phyloP scores from a whole-genome alignment of 306 rosid genomes.

The Quillaja saponaria region DNA sequence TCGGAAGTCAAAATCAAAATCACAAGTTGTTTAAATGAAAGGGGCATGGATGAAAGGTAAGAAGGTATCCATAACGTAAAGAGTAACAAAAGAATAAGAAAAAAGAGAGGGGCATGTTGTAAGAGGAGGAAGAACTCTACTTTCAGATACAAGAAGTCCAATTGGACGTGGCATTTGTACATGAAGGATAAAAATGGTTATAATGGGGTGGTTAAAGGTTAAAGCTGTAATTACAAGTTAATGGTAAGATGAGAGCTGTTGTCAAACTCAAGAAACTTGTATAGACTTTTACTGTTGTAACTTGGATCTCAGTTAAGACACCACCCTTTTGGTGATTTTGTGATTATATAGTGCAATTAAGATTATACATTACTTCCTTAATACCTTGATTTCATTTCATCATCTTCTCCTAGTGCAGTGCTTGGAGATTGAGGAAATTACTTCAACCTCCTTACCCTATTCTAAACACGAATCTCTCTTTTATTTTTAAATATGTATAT shows the following conservation, averaged over 20 bases:
- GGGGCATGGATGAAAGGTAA: not conserved
- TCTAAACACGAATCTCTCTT: too few relatives aligned
- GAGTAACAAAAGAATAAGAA: constrained; percentile 1
- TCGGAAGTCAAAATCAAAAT: constrained; percentile 39
- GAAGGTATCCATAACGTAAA: not conserved
- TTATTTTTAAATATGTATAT: too few relatives aligned
- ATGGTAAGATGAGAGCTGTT: constrained; percentile 23
- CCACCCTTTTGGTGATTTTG: not conserved
- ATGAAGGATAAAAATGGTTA: constrained; percentile 29
- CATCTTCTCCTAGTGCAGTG: too few relatives aligned
- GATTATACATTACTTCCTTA: too few relatives aligned
- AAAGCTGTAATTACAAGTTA: constrained; percentile 42
- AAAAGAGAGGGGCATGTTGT: constrained; percentile 20
- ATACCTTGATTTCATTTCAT: too few relatives aligned
- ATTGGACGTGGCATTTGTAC: constrained; percentile 43
- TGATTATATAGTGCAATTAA: not conserved
- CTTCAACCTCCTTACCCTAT: too few relatives aligned
- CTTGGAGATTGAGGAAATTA: too few relatives aligned
- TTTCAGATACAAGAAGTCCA: constrained; percentile 33
- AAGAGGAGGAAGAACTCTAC: constrained; percentile 19
- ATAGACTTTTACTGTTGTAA: constrained; percentile 32
- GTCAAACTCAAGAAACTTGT: constrained; percentile 38
- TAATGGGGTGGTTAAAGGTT: constrained; percentile 24
- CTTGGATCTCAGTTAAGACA: constrained; percentile 23
- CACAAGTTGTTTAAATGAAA: constrained; percentile 32